These are phyloP conservation scores for Fomitopsis pulvina DNA, from an alignment of 768 basidiomycete species.

Conservation along the genomic window DNA sequence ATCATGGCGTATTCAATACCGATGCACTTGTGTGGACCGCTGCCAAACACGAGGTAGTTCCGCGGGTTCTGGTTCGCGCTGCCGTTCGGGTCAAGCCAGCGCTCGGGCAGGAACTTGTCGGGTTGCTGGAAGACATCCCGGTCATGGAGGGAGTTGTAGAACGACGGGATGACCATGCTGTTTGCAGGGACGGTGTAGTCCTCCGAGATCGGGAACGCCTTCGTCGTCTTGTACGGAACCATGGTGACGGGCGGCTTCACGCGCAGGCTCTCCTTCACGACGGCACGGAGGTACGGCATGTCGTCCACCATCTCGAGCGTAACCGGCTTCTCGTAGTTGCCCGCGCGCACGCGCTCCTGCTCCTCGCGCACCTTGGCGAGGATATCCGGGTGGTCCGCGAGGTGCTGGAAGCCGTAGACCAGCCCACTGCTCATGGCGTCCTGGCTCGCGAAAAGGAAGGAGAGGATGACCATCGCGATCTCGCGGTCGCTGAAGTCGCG, in stretches of 20 bases:
- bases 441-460: conserved; percentile 94
- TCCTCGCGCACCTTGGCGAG: conserved; percentile 87
- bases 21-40: conserved; percentile 89
- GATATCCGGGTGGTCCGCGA: conserved; percentile 87
- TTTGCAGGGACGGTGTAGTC: conserved; percentile 88
- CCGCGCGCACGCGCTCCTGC: conserved; percentile 76
- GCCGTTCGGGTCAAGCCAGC: conserved; percentile 84
- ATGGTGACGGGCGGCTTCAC: conserved; percentile 93
- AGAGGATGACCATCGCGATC: conserved; percentile 96
- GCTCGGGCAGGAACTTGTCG: conserved; percentile 76
- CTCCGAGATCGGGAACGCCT: conserved; percentile 87
- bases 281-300: conserved; percentile 89
- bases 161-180: conserved; percentile 92
- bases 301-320: conserved; percentile 86
- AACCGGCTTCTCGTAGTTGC: conserved; percentile 67
- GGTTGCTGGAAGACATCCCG: conserved; percentile 82
- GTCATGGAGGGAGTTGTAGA: conserved; percentile 92
- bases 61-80: conserved; percentile 79
- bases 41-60: conserved; percentile 95
- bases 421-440: conserved; percentile 98
- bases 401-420: conserved; percentile 94
- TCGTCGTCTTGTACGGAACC: conserved; percentile 93
- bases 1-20: conserved; percentile 88
- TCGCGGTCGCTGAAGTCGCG: conserved; percentile 88
- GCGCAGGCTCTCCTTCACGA: conserved; percentile 90